Conservation (phyloP, 805 yeast genomes). For the Blastobotrys terrestris region DNA sequence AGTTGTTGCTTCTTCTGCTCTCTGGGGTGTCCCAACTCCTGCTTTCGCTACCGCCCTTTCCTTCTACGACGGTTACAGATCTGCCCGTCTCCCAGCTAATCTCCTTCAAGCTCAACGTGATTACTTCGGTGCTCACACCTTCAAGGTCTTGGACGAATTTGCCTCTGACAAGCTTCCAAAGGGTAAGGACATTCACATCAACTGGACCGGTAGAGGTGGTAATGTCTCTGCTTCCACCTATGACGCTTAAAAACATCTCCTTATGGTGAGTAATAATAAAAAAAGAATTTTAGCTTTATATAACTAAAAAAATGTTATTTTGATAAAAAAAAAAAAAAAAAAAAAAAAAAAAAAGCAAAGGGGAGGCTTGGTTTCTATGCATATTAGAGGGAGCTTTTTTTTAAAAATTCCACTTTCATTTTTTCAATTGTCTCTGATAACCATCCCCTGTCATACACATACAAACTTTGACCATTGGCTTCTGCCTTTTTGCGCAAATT, state of each 20-base stretch:
- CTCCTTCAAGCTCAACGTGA: constrained; percentile 99
- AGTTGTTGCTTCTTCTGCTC: constrained; percentile 69
- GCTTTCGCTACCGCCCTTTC: constrained; percentile 95
- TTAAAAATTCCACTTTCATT: background rate
- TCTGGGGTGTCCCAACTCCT: constrained; percentile 93
- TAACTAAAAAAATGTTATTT: background rate
- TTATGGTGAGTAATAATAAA: background rate
- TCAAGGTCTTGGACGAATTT: constrained; percentile 84
- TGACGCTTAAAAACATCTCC: constrained; percentile 60
- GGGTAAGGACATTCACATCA: constrained; percentile 82
- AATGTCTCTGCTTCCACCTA: constrained; percentile 92
- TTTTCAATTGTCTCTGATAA: background rate
- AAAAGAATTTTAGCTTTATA: background rate
- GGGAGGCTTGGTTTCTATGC: too few relatives aligned
- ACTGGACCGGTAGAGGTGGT: constrained; percentile 99
- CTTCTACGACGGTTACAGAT: constrained; percentile 98
- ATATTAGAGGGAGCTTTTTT: background rate
- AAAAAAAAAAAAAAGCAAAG: too few relatives aligned
- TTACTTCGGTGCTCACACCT: constrained; percentile 99
- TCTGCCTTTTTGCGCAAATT: background rate
- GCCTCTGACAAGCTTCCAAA: constrained; percentile 73
- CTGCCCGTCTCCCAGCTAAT: constrained; percentile 93
- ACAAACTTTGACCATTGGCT: background rate
- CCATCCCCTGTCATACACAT: background rate
- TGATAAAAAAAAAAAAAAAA: too few relatives aligned